Base-by-base conservation (phyloP, 371 early-diverging fungal species). In the Circinella minor region DNA sequence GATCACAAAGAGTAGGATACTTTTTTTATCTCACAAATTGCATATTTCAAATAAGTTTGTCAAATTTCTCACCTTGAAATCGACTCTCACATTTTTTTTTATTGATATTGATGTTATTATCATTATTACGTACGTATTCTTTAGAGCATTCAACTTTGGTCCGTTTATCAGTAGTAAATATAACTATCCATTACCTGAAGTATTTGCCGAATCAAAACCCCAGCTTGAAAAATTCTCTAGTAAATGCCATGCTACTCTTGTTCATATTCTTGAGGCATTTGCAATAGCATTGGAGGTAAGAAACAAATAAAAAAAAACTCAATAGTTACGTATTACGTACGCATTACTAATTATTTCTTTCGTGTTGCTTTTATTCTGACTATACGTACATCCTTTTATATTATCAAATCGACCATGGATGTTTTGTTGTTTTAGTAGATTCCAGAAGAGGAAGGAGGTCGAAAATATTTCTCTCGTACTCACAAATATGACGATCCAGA, bases 1-100 rank as follows among this genome's bases (percentile, higher is more conserved):
- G 86, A 85, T 64, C 59, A 76, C 70, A 85, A 85, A 72, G 86
- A 85, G 83, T 82, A 77, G 69, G 69, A 27, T 3, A 14, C 20
- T 4, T 13, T 36, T 47, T 63, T 47, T 39, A 27, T 43, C 62
- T 62, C 57, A 14, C 27, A 57, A 57, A 57, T 27, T 11, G 43
- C 43, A 6, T 9, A 43, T n/a, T n/a, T n/a, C n/a, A 43, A 43
- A n/a, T n/a, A n/a, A n/a, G n/a, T n/a, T n/a, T n/a, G n/a, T 5
- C 63, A n/a, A 18, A 14, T 20, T 38, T 55, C 54, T 46, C 9
- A 3, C 37, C 17, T 55, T 4, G 6, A 55, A 14, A 17, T 9
- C 11, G 11, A 9, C 43, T 43, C 43, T 11, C 43, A 43, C 43
- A 43, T 43, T 43, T 43, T 43, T 43, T 43, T 43, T 39, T 9